Conservation (phyloP, 345 rosid genomes). For the Pistacia atlantica region DNA sequence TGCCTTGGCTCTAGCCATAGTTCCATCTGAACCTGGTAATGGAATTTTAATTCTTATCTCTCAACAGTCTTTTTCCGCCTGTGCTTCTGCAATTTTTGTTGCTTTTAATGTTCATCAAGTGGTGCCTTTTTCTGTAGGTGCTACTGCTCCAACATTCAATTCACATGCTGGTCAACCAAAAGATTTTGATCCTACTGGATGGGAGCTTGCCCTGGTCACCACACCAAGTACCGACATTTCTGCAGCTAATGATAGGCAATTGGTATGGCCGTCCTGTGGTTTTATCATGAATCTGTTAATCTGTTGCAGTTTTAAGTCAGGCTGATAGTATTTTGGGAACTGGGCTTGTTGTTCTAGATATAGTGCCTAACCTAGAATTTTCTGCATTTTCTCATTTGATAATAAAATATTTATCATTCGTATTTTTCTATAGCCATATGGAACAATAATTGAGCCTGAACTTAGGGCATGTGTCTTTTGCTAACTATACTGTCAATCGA, state of each 20-base stretch:
- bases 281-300: not conserved
- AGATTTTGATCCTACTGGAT: constrained; percentile 86
- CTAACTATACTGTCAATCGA: not conserved
- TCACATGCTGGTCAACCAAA: constrained; percentile 53
- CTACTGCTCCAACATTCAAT: constrained; percentile 52
- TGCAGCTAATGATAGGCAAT: constrained; percentile 73
- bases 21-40: constrained; percentile 65
- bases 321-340: not conserved
- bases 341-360: not conserved
- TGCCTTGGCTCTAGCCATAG: constrained; percentile 91
- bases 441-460: not conserved
- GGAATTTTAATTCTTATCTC: constrained; percentile 5
- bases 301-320: not conserved
- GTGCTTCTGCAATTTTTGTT: not conserved
- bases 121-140: constrained; percentile 35
- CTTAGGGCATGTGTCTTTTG: not conserved
- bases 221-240: constrained; percentile 80
- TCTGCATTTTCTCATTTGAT: not conserved
- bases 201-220: constrained; percentile 91
- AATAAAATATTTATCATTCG: not conserved
- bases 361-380: not conserved
- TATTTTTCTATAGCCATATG: not conserved
- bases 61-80: not conserved
- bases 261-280: constrained; percentile 52
- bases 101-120: constrained; percentile 6